Percentiles rank a stretch among this genome's conserved stretches.
phyloP scores from a whole-genome alignment of 139 green algal species.

The Chlorella sp. region DNA sequence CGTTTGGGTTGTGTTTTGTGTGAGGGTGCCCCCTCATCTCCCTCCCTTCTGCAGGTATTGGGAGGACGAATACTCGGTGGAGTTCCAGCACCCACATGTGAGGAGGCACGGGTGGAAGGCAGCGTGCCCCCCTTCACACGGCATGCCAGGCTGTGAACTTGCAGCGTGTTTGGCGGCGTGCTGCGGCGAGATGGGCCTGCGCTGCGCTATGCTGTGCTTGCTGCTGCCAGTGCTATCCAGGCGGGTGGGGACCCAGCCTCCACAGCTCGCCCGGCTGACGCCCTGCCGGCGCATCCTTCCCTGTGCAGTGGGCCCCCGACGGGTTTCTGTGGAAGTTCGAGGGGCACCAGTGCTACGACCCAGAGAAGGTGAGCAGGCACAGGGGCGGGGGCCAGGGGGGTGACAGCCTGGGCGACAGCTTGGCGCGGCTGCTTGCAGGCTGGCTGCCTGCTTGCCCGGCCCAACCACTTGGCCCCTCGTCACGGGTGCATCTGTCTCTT shows the following conservation, averaged over 20 bases:
- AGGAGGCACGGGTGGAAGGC: background rate
- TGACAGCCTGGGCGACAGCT: background rate
- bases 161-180: background rate
- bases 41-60: background rate
- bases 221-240: background rate
- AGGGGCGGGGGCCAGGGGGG: background rate
- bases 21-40: background rate
- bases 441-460: too few relatives aligned
- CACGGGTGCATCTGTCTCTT: background rate
- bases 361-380: background rate
- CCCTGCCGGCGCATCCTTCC: background rate
- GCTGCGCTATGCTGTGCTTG: background rate
- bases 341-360: constrained; percentile 21
- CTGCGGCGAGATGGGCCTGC: background rate
- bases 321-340: constrained; percentile 20
- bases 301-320: constrained; percentile 6
- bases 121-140: background rate
- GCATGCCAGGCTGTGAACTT: background rate
- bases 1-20: background rate
- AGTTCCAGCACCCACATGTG: background rate
- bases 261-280: too few relatives aligned
- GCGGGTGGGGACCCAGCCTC: too few relatives aligned
- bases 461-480: background rate
- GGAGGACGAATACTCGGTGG: background rate
- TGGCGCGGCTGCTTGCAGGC: too few relatives aligned